These are phyloP conservation scores for Fusarium sp. DNA, from an alignment of 2,329 filamentous ascomycete species.

Conservation along the genomic window DNA sequence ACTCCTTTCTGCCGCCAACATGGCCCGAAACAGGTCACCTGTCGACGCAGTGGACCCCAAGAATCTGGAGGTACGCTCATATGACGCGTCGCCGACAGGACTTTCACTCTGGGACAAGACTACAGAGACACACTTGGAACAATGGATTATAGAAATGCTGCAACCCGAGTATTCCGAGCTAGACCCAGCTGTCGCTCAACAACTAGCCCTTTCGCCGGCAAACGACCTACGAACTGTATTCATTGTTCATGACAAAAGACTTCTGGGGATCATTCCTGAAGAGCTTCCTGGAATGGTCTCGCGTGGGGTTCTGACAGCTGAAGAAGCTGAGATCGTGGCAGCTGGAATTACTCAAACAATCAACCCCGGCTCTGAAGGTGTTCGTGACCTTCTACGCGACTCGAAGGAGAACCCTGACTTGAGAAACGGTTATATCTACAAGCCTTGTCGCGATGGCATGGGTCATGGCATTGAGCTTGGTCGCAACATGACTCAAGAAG, in stretches of 20 bases:
- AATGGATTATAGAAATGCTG: slow-evolving; percentile 27
- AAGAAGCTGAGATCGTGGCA: slow-evolving; percentile 10
- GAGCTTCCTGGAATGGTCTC: slow-evolving; percentile 21
- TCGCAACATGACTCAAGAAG: slow-evolving; percentile 8
- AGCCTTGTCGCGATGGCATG: slow-evolving; percentile 27
- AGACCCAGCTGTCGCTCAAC: slow-evolving; percentile 12
- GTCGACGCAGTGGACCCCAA: slow-evolving; percentile 6
- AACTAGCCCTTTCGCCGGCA: slow-evolving; percentile 13
- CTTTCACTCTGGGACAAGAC: slow-evolving; percentile 5
- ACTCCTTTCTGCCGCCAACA: background rate
- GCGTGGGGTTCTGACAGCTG: slow-evolving; percentile 11
- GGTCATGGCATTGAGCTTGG: slow-evolving; percentile 23
- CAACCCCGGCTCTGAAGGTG: slow-evolving; percentile 6
- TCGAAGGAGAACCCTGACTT: background rate
- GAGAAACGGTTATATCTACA: slow-evolving; percentile 14
- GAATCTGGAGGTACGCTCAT: slow-evolving; percentile 13
- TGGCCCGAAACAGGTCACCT: background rate
- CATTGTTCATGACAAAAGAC: slow-evolving; percentile 29
- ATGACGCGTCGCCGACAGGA: slow-evolving; percentile 2
- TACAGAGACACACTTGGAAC: background rate
- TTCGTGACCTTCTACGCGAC: background rate
- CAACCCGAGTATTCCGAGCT: slow-evolving; percentile 22
- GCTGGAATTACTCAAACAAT: slow-evolving; percentile 13
- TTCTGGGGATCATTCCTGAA: slow-evolving; percentile 24
- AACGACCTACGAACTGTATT: slow-evolving; percentile 31